Base-by-base conservation (phyloP, 1,284 basidiomycete genomes). In the Golubevia pallescens region DNA sequence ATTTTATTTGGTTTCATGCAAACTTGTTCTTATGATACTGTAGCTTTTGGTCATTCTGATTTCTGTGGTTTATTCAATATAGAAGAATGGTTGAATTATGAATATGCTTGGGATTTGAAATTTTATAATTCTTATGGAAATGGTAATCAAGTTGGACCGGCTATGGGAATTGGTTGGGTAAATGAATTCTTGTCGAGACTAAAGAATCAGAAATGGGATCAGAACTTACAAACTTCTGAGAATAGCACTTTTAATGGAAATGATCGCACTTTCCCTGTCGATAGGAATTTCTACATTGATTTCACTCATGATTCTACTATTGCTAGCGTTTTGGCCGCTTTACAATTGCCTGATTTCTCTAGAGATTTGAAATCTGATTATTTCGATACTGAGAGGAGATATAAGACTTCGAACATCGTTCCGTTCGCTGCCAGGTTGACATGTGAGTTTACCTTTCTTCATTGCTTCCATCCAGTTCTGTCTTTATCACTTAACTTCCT, bases 291-390 rank as follows among this genome's bases (percentile, higher is more conserved):
- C 57, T 85, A 84, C 54, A 67, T 77, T 34, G 82, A 85, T 69
- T 85, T 85, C 57, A 78, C 81, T 10, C 82, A 85, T 72, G 81
- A 84, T 58, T 76, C 74, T 5, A 73, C 73, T 57, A 73, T 84
- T 58, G 73, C 75, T 3, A 71, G 71, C 7, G 81, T 84, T 1
- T 58, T 84, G 0, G 76, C 81, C 0, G 67, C 78, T 4, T 57
- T 84, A 48, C 59, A 65, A 1, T 65, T 84, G 10, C 60, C 62
- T 4, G 59, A 77, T 8, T 78, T 83, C 42, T 23, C 32, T 5
- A 24, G 7, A 13, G 23, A 24, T 21, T 38, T 68, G n/a, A 0
- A 67, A 73, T 21, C 70, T 65, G 2, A 62, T 16, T 20, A 65
- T 1, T 62, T 70, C 16, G 24, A 57, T 2, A n/a, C 16, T 7